A percentile compares a stretch with the other conserved stretches of the same genome.
Evolutionary conservation across 2,329 filamentous ascomycete genomes (phyloP).

Genomic region (Acephala macrosclerotiorum): DNA sequence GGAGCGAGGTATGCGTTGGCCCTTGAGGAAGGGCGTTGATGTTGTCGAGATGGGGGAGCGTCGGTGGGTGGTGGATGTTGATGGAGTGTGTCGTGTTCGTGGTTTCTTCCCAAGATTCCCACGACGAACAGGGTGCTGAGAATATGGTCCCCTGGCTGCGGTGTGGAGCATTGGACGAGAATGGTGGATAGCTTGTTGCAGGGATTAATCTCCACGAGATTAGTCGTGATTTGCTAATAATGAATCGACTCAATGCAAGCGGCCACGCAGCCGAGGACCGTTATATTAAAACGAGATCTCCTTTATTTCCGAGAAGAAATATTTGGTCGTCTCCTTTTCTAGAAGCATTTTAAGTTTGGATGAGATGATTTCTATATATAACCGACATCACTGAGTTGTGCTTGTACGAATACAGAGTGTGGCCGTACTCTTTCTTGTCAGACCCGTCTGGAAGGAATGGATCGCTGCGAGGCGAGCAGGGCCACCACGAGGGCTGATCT

Average conservation of each 20-base stretch:
- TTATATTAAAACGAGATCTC: background rate
- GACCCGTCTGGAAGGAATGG: background rate
- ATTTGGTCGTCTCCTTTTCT: slow-evolving; percentile 2
- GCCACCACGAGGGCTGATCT: slow-evolving; percentile 6
- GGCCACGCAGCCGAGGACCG: slow-evolving; percentile 1
- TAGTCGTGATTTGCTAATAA: slow-evolving; percentile 14
- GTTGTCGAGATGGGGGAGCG: slow-evolving; percentile 20
- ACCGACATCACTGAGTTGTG: background rate
- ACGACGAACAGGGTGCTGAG: too few species aligned
- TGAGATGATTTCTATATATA: slow-evolving; percentile 3
- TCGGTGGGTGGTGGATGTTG: slow-evolving; percentile 6
- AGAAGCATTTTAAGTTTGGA: background rate
- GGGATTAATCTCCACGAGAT: background rate
- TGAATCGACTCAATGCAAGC: slow-evolving; percentile 17
- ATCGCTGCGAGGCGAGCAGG: slow-evolving; percentile 4
- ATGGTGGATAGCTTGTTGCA: background rate
- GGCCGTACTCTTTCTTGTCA: background rate
- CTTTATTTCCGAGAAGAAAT: background rate
- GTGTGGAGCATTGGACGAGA: background rate
- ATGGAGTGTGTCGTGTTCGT: slow-evolving; percentile 10
- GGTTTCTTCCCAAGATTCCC: background rate
- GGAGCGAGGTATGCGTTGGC: slow-evolving; percentile 17
- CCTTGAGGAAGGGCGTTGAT: slow-evolving; percentile 12
- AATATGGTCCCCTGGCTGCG: background rate
- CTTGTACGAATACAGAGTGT: too few species aligned